A percentile compares a stretch with the other conserved stretches of the same genome.
Evolutionary conservation across 306 rosid species (phyloP).

Genomic region (Dalbergia cultrata): DNA sequence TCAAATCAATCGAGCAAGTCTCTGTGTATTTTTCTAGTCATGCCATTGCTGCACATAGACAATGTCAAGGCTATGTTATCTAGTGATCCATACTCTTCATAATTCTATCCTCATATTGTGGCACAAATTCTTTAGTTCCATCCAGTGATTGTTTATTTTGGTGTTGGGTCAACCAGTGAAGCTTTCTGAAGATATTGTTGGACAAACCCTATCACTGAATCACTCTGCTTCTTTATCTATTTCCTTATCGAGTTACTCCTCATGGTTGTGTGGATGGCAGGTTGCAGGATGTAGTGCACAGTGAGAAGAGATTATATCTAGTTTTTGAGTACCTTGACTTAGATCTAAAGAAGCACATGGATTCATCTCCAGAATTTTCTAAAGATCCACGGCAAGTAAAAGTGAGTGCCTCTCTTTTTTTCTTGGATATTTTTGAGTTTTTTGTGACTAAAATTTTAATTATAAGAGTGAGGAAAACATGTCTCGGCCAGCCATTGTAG

Average conservation of each 20-base stretch:
- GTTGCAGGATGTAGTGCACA: constrained; percentile 95
- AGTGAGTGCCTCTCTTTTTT: constrained; percentile 55
- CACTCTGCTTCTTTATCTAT: constrained; percentile 33
- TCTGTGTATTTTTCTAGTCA: constrained; percentile 9
- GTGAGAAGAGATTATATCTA: constrained; percentile 92
- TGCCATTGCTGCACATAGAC: not conserved
- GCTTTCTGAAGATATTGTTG: constrained; percentile 35
- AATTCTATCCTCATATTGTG: constrained; percentile 4
- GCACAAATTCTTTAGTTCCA: not conserved
- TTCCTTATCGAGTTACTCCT: constrained; percentile 28
- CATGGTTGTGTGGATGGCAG: constrained; percentile 55
- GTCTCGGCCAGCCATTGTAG: not conserved
- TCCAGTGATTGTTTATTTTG: not conserved
- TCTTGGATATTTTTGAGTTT: constrained; percentile 1
- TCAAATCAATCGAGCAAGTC: constrained; percentile 9
- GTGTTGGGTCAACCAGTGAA: constrained; percentile 1
- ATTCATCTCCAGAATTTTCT: constrained; percentile 90
- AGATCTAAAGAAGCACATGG: constrained; percentile 99
- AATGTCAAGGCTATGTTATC: not conserved
- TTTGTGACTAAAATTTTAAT: not conserved
- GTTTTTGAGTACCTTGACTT: constrained; percentile 97
- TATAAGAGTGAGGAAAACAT: constrained; percentile 8
- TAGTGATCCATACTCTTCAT: constrained; percentile 12
- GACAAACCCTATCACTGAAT: constrained; percentile 18
- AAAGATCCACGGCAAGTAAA: constrained; percentile 86